Evolutionary conservation across 2,329 filamentous ascomycete species (phyloP), one percentile per base, ranked within the genome.

Genomic region (Aspergillus piperis): DNA sequence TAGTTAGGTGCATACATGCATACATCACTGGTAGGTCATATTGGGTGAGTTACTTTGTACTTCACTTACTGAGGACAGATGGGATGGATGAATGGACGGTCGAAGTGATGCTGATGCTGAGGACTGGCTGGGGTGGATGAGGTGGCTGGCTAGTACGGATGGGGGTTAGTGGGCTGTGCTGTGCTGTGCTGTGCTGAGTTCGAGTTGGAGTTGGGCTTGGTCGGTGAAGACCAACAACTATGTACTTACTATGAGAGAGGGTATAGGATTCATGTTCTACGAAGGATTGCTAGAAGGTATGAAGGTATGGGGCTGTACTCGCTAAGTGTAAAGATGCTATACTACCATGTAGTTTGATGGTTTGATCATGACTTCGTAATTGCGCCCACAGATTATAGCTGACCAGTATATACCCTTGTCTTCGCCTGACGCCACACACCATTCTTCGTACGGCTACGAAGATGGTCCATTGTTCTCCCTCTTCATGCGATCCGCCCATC

Each of bases 401-500:
- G 32, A 15, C 21, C 47, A 30, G 47, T 50, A 50, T 30, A 50
- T 50, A 50, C 25, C 47, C 41, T 44, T 36, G 32, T 44, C 25
- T 27, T 30, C 32, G 17, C 17, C 32, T 7, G 25, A 30, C 41
- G 25, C 38, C 42, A 32, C 17, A 15, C 27, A 15, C 27, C 23
- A 25, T 13, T 52, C 36, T 21, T 21, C 42, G 6, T 23, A 5
- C 27, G 5, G 32, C 11, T 32, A 61, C 32, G 57, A 27, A 7
- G 52, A 52, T 54, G 47, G 47, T 51, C 64, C 64, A 62, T 70
- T 66, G 57, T 61, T 62, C 54, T 65, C 70, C 65, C 68, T 67
- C 60, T 74, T 75, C 73, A 75, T 74, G 62, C 73, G 68, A 19
- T 73, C 73, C 58, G 75, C 73, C 78, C 78, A 80, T 49, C 77